Conservation (phyloP, 2,329 filamentous ascomycete species). For the Leptodontidium sp. region DNA sequence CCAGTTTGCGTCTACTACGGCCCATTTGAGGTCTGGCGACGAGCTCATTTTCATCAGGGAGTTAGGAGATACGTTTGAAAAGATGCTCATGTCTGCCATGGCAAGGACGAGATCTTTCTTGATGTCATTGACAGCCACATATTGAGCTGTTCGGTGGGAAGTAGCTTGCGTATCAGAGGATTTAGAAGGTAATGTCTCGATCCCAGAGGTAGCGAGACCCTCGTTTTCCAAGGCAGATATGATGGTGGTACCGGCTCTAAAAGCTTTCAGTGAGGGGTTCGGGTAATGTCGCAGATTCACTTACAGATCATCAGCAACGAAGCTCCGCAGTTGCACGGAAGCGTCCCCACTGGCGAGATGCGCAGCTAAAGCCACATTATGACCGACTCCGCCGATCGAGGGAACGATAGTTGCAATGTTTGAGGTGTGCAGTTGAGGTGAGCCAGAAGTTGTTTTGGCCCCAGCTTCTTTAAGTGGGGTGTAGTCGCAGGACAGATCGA, state of each 20-base stretch:
- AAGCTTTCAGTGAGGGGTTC: not conserved
- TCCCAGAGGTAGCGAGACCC: conserved; percentile 69
- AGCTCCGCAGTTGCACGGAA: conserved; percentile 77
- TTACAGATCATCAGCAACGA: conserved; percentile 80
- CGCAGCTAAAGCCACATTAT: conserved; percentile 88
- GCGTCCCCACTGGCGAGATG: conserved; percentile 68
- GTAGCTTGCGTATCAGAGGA: not conserved
- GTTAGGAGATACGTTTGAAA: conserved; percentile 58
- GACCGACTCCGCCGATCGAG: conserved; percentile 88
- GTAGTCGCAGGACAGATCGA: conserved; percentile 89
- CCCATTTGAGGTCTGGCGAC: conserved; percentile 60
- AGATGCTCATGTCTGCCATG: conserved; percentile 87
- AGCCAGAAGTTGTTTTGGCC: not conserved
- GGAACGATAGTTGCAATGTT: conserved; percentile 85
- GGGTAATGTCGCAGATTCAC: conserved; percentile 33
- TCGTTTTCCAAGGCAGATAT: conserved; percentile 69
- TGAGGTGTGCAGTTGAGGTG: conserved; percentile 70
- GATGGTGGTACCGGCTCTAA: conserved; percentile 75
- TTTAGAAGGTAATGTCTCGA: conserved; percentile 49
- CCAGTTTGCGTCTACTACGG: conserved; percentile 92
- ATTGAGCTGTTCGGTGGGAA: conserved; percentile 79
- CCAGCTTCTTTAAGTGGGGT: conserved; percentile 53
- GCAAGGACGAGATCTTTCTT: conserved; percentile 87
- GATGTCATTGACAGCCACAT: conserved; percentile 86
- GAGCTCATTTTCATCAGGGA: not conserved